Conservation (phyloP, 139 green algal genomes). For the Coccomyxa sp. region DNA sequence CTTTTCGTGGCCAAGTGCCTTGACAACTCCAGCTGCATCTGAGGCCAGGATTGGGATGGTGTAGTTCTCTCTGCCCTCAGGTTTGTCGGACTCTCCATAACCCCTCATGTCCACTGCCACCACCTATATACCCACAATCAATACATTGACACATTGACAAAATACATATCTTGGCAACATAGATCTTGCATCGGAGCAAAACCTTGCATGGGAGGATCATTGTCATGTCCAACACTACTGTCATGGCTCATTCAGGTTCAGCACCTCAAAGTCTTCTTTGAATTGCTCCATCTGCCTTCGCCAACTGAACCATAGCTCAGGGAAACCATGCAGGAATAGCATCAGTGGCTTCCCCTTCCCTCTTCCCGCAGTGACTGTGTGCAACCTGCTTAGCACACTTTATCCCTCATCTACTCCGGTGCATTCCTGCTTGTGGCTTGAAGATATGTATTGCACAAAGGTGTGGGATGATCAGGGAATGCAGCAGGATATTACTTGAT, state of each 20-base stretch:
- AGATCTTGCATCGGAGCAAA: too few species aligned
- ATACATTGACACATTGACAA: too few species aligned
- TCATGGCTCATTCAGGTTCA: too few species aligned
- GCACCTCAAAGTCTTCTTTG: slow-evolving; percentile 41
- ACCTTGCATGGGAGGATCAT: too few species aligned
- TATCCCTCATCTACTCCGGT: not conserved
- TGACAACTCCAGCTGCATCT: slow-evolving; percentile 37
- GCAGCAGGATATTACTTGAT: slow-evolving; percentile 5
- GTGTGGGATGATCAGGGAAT: too few species aligned
- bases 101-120: slow-evolving; percentile 60
- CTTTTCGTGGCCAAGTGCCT: slow-evolving; percentile 36
- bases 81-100: slow-evolving; percentile 46
- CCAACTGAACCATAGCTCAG: slow-evolving; percentile 41
- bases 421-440: too few species aligned
- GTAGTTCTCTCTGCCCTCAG: slow-evolving; percentile 36
- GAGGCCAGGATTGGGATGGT: slow-evolving; percentile 25
- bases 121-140: not conserved
- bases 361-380: slow-evolving; percentile 24
- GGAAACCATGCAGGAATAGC: slow-evolving; percentile 65
- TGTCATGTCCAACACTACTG: too few species aligned
- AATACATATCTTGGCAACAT: too few species aligned
- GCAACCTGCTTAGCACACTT: slow-evolving; percentile 24
- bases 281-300: slow-evolving; percentile 29
- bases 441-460: too few species aligned
- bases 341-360: slow-evolving; percentile 39